Base-by-base conservation (phyloP, 768 basidiomycete species). In the Mycena maculata region DNA sequence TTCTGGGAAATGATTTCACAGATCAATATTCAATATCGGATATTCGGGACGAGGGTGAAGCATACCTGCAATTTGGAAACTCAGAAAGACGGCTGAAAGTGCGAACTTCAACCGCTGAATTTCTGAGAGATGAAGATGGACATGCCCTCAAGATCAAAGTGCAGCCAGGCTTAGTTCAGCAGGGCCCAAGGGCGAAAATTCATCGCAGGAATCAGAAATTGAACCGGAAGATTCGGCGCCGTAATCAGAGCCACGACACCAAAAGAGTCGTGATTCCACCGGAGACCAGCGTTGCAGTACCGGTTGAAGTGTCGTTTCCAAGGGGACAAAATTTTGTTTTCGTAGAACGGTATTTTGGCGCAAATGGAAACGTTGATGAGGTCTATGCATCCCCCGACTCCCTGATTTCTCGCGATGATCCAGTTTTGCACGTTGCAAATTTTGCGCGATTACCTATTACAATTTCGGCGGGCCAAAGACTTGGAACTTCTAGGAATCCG, bases 1-100 rank as follows among this genome's bases (percentile, higher is more conserved):
- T 79, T 49, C 56, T 79, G 2, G 78, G 78, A 2, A 77, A 78
- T 53, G 77, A 78, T 31, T 79, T 75, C 39, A 63, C 79, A 11
- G 78, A 78, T 64, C 75, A 78, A 38, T 81, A 79, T 48, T 72
- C 69, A 7, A 53, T 81, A 4, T 78, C 79, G 2, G 47, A 79
- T 1, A 31, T 76, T 3, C 23, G 77, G 44, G 27, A 71, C 13
- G 63, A 63, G 8, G 62, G 62, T 1, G 52, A 63, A 3, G 13
- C 62, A 8, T 48, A 63, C 36, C 38, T 63, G 1, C 38, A 25
- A 9, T 55, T 63, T 25, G 62, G 62, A 15, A 33, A 33, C 25
- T 55, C 62, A 6, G 62, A 23, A 45, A 36, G 62, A 13, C 23
- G 31, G 22, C 27, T 63, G 1, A 38, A 56, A 38, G 62, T 63